phyloP scores from a whole-genome alignment of 306 rosid genomes.

The Calophaca sinica region DNA sequence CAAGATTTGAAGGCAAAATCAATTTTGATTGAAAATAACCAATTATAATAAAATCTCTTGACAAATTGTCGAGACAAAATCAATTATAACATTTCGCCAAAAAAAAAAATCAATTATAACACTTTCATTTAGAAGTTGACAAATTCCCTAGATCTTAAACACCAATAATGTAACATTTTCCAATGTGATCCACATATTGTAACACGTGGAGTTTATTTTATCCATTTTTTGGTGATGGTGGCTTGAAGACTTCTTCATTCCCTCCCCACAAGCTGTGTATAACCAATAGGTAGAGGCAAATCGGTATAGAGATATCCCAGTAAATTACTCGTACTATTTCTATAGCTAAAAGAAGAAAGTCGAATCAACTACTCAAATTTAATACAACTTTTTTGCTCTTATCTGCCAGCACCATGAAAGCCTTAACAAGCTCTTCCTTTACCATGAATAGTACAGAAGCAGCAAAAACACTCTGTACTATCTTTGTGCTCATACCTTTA shows the following conservation, averaged over 20 bases:
- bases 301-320: too few species aligned
- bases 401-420: constrained; percentile 52
- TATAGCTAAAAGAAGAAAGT: constrained; percentile 29
- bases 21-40: too few species aligned
- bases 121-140: too few species aligned
- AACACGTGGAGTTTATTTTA: not conserved
- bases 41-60: too few species aligned
- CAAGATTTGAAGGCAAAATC: too few species aligned
- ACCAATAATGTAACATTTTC: too few species aligned
- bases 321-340: constrained; percentile 6
- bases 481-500: constrained; percentile 90
- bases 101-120: too few species aligned
- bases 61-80: too few species aligned
- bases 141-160: too few species aligned
- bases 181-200: too few species aligned
- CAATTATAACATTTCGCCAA: too few species aligned
- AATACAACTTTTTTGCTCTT: constrained; percentile 50
- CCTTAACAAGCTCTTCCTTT: constrained; percentile 84
- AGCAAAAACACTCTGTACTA: constrained; percentile 86
- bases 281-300: not conserved
- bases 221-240: constrained; percentile 15
- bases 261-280: constrained; percentile 31
- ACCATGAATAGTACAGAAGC: constrained; percentile 86
- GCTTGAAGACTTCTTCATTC: not conserved
- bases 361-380: constrained; percentile 37